These are phyloP conservation scores for Phyllosticta citrichinensis DNA, from an alignment of 2,329 filamentous ascomycete species.

Conservation along the genomic window DNA sequence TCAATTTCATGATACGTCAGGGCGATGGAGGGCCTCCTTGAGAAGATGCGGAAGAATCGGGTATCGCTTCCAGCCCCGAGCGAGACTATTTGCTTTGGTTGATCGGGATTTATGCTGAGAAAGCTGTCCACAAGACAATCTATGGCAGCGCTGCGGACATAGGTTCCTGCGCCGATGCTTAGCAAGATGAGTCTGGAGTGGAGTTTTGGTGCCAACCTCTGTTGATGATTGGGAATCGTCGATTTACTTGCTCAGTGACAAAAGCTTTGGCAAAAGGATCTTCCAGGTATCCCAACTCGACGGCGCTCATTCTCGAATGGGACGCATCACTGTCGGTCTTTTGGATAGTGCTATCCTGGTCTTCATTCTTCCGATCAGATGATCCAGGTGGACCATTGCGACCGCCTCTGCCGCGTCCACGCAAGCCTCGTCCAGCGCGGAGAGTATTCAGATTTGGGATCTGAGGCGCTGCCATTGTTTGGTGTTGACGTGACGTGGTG, in stretches of 20 bases:
- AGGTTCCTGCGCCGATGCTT: conserved; percentile 58
- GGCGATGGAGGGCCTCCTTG: conserved; percentile 30
- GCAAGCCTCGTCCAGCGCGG: conserved; percentile 38
- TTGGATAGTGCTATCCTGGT: conserved; percentile 70
- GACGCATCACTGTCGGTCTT: conserved; percentile 88
- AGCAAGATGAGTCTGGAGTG: neutral
- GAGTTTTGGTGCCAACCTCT: conserved; percentile 49
- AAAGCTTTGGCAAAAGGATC: conserved; percentile 71
- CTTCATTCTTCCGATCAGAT: conserved; percentile 12
- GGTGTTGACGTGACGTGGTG: conserved; percentile 8
- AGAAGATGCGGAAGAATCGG: conserved; percentile 65
- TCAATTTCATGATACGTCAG: conserved; percentile 88
- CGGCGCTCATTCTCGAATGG: conserved; percentile 78
- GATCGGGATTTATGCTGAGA: conserved; percentile 36
- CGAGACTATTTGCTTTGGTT: conserved; percentile 70
- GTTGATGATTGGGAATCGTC: conserved; percentile 85
- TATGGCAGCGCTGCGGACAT: conserved; percentile 75
- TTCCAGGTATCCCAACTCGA: conserved; percentile 71
- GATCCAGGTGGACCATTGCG: conserved; percentile 6
- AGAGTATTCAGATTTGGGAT: conserved; percentile 69
- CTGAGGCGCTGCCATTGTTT: conserved; percentile 55
- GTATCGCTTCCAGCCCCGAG: conserved; percentile 93
- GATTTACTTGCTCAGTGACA: conserved; percentile 45
- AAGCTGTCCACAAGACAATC: conserved; percentile 69
- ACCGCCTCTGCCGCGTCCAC: conserved; percentile 38